phyloP scores from a whole-genome alignment of 2,329 filamentous ascomycete genomes.

The Colletotrichum simmondsii region DNA sequence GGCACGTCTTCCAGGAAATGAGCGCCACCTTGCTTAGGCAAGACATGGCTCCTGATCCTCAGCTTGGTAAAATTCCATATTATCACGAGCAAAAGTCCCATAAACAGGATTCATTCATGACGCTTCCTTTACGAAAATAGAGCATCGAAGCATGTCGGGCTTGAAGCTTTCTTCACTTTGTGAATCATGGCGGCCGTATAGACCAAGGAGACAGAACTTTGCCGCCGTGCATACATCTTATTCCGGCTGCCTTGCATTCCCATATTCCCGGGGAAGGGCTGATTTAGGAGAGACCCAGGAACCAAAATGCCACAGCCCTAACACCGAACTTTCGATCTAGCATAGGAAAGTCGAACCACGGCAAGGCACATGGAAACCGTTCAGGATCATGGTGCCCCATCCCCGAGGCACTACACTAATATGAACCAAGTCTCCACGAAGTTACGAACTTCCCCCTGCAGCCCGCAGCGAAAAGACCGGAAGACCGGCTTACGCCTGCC shows the following conservation, averaged over 20 bases:
- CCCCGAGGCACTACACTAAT: neutral
- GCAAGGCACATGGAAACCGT: neutral
- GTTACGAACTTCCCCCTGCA: slow-evolving; percentile 17
- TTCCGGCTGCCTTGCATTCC: neutral
- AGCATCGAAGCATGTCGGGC: slow-evolving; percentile 11
- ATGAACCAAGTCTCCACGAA: slow-evolving; percentile 6
- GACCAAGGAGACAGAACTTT: neutral
- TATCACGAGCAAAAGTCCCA: neutral
- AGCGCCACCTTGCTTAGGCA: neutral
- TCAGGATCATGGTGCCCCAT: neutral
- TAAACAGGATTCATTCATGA: neutral
- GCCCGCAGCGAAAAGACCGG: slow-evolving; percentile 15
- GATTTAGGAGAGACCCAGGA: neutral
- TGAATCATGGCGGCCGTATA: neutral
- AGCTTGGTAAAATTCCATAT: neutral
- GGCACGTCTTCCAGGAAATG: slow-evolving; percentile 21
- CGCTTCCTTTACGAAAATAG: slow-evolving; percentile 18
- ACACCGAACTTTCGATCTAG: slow-evolving; percentile 1
- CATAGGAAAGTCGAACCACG: neutral
- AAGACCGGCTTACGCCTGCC: slow-evolving; percentile 17
- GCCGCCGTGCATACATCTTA: neutral
- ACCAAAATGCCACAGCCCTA: slow-evolving; percentile 1
- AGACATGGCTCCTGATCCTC: neutral
- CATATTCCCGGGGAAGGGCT: neutral
- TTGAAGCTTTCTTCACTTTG: neutral